Percentiles rank a stretch among this genome's conserved stretches.
Evolutionary conservation across 306 rosid species (phyloP).

Genomic region (Trifolium subterraneum): DNA sequence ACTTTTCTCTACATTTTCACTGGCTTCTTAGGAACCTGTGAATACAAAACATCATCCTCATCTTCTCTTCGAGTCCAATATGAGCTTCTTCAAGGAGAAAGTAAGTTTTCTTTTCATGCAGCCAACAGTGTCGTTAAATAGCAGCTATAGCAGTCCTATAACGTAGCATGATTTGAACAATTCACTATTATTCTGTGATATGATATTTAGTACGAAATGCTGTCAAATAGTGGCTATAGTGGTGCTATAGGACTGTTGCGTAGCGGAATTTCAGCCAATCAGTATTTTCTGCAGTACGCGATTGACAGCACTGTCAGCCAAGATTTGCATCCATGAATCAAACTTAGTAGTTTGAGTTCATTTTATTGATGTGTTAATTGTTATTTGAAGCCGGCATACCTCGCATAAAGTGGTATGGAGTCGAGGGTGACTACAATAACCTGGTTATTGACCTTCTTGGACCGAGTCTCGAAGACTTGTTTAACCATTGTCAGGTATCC

Average conservation of each 20-base stretch:
- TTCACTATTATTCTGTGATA: not conserved
- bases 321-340: not conserved
- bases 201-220: not conserved
- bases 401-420: not conserved
- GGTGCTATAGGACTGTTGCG: no score
- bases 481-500: slow-evolving; percentile 84
- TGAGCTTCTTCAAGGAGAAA: no score
- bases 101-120: no score
- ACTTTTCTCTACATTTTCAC: slow-evolving; percentile 14
- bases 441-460: slow-evolving; percentile 59
- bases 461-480: slow-evolving; percentile 87
- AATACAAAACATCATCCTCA: slow-evolving; percentile 88
- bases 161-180: not conserved
- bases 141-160: not conserved
- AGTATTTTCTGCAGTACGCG: no score
- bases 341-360: not conserved
- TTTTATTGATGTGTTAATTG: no score
- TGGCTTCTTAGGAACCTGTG: slow-evolving; percentile 71
- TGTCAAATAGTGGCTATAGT: not conserved
- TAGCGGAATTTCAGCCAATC: no score
- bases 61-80: no score
- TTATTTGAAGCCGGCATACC: not conserved
- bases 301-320: not conserved
- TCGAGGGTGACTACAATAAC: not conserved
- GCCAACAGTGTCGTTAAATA: no score